Evolutionary conservation across 129 eudicot species (phyloP).

Genomic region (Centella asiatica): DNA sequence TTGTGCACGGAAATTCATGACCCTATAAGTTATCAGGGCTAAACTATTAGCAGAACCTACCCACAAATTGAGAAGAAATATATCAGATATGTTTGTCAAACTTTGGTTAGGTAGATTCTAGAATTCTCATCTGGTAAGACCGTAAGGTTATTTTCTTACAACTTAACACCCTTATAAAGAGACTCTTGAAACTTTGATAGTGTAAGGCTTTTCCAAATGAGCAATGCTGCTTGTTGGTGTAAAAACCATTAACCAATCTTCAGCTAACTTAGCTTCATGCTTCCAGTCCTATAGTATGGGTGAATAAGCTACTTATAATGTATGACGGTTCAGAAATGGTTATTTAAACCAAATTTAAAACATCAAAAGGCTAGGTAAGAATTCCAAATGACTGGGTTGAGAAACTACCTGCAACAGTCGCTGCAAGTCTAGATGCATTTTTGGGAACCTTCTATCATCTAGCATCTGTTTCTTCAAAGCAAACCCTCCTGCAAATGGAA

Average conservation of each 20-base stretch:
- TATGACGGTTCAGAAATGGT: background rate
- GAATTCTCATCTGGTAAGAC: background rate
- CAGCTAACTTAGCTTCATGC: background rate
- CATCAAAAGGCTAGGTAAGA: background rate
- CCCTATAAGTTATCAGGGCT: background rate
- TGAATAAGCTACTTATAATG: background rate
- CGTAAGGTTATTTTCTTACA: background rate
- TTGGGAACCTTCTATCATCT: constrained; percentile 87
- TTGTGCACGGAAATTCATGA: background rate
- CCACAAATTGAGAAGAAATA: too few species aligned
- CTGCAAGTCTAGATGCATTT: constrained; percentile 97
- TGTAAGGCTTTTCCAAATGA: background rate
- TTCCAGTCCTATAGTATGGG: background rate
- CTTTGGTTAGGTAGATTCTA: too few species aligned
- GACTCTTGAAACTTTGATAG: background rate
- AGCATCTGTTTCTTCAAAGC: constrained; percentile 75
- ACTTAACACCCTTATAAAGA: too few species aligned
- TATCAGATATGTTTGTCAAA: background rate
- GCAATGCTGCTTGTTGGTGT: background rate
- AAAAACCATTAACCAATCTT: background rate
- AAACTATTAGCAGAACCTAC: too few species aligned
- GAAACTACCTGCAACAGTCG: constrained; percentile 75
- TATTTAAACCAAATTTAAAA: background rate
- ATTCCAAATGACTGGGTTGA: constrained; percentile 3
- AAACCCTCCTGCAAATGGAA: constrained; percentile 65